Evolutionary conservation across 768 basidiomycete genomes (phyloP), one percentile per base, ranked within the genome.

Genomic region (Polyporus arcularius): DNA sequence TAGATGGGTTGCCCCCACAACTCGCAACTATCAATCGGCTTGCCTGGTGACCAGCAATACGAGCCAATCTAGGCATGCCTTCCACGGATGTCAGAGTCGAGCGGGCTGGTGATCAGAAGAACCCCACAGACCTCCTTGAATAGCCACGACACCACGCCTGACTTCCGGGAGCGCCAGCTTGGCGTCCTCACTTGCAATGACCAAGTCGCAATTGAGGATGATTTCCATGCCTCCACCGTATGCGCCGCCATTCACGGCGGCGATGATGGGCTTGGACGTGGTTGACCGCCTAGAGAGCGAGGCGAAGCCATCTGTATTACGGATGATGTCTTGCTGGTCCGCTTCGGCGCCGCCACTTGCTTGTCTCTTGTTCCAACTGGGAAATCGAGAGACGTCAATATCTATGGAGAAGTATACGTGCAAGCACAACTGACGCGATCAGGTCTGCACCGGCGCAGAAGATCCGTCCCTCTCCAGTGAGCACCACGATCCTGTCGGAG

Each of bases 371-470:
- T 82, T 78, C 90, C 90, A 91, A 56, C 89, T 91, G 16, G 30
- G n/a, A 14, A 55, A 16, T 43, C 39, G 38, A 50, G 26, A 50
- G 40, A 16, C 11, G 16, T 39, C 30, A 51, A 4, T 21, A 41
- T 21, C 4, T 4, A 10, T 12, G 5, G 31, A 32, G 32, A 12
- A 48, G 12, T 8, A 18, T 40, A 18, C 1, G 21, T 28, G 32
- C 11, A 4, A 8, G 7, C 4, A 39, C 28, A 4, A 79, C 85
- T 59, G 69, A 90, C 89, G 82, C 82, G 74, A 86, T 85, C 52
- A 93, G 78, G 72, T 93, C 92, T 41, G 88, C 89, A 15, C 91
- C 92, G 15, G 90, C 89, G 65, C 90, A 92, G 73, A 94, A 94
- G 1, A 80, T 69, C 46, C 85, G 82, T 11, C 90, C 90, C 61